These are phyloP conservation scores for Clitopilus hobsonii DNA, from an alignment of 768 basidiomycete species.

Conservation along the genomic window DNA sequence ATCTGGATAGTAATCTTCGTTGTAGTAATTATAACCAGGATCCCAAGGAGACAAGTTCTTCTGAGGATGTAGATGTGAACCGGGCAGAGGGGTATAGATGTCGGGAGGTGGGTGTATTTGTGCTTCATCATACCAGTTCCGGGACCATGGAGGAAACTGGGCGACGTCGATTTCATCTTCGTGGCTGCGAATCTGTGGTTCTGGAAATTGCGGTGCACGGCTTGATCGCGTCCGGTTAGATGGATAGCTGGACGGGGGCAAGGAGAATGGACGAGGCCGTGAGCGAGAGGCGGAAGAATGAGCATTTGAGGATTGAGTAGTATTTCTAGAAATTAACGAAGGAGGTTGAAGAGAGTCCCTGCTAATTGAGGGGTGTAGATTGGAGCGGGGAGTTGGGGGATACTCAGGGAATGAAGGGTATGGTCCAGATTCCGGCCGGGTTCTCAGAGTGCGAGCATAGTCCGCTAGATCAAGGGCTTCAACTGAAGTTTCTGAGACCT, in stretches of 20 bases:
- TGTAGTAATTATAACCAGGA: slow-evolving; percentile 24
- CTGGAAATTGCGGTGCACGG: slow-evolving; percentile 14
- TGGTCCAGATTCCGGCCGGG: slow-evolving; percentile 28
- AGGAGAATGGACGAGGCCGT: slow-evolving; percentile 38
- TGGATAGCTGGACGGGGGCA: slow-evolving; percentile 32
- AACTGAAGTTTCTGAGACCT: slow-evolving; percentile 60
- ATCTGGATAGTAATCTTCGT: slow-evolving; percentile 15
- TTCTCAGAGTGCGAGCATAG: slow-evolving; percentile 50
- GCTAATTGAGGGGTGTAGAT: slow-evolving; percentile 19
- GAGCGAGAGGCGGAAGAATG: slow-evolving; percentile 19
- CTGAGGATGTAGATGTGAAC: slow-evolving; percentile 16
- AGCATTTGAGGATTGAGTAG: slow-evolving; percentile 36
- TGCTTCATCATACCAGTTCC: slow-evolving; percentile 46
- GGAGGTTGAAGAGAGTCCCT: slow-evolving; percentile 27
- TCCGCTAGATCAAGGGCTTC: slow-evolving; percentile 73
- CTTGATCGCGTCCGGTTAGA: slow-evolving; percentile 13
- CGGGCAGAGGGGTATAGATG: slow-evolving; percentile 23
- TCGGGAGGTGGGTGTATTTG: slow-evolving; percentile 19
- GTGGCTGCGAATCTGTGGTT: slow-evolving; percentile 16
- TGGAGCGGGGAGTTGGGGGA: slow-evolving; percentile 18
- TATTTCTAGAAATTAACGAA: slow-evolving; percentile 38
- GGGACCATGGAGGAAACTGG: slow-evolving; percentile 61
- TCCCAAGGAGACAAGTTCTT: slow-evolving; percentile 28
- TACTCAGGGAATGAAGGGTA: slow-evolving; percentile 24
- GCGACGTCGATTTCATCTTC: slow-evolving; percentile 53